Evolutionary conservation across 2,329 filamentous ascomycete species (phyloP).

Genomic region (Hypoxylon sp.): DNA sequence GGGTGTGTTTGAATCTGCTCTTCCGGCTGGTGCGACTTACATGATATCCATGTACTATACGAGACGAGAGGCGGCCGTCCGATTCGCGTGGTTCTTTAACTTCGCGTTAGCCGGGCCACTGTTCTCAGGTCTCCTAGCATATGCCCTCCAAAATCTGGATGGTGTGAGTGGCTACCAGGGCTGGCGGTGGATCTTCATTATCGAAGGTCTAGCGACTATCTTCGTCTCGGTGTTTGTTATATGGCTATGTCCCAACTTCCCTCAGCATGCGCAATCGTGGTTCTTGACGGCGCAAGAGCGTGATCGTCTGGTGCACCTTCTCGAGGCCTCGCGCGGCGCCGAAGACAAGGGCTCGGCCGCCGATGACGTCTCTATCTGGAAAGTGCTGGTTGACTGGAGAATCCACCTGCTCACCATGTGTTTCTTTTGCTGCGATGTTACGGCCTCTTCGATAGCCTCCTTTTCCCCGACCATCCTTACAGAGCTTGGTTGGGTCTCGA

Average conservation of each 20-base stretch:
- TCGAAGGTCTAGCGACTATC: conserved; percentile 51
- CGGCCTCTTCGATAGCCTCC: conserved; percentile 49
- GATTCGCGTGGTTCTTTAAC: conserved; percentile 55
- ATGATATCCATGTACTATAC: conserved; percentile 53
- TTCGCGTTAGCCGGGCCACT: conserved; percentile 57
- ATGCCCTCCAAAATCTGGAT: conserved; percentile 58
- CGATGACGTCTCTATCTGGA: conserved; percentile 48
- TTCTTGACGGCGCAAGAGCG: conserved; percentile 49
- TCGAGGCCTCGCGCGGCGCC: conserved; percentile 48
- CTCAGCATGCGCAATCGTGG: conserved; percentile 50
- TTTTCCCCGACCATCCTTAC: conserved; percentile 51
- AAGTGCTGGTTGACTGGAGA: conserved; percentile 50
- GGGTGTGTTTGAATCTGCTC: conserved; percentile 76
- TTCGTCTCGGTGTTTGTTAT: conserved; percentile 43
- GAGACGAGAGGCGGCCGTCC: conserved; percentile 47
- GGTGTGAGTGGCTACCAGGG: conserved; percentile 57
- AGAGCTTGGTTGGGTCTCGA: conserved; percentile 47
- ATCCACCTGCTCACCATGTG: conserved; percentile 52
- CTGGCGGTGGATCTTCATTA: conserved; percentile 65
- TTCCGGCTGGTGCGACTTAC: conserved; percentile 53
- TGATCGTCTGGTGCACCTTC: conserved; percentile 43
- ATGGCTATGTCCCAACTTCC: conserved; percentile 50
- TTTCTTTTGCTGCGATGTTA: conserved; percentile 54
- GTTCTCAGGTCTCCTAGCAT: conserved; percentile 61
- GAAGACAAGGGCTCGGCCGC: conserved; percentile 47